Evolutionary conservation across 306 rosid species (phyloP).

Genomic region (Cucumis cinereus): DNA sequence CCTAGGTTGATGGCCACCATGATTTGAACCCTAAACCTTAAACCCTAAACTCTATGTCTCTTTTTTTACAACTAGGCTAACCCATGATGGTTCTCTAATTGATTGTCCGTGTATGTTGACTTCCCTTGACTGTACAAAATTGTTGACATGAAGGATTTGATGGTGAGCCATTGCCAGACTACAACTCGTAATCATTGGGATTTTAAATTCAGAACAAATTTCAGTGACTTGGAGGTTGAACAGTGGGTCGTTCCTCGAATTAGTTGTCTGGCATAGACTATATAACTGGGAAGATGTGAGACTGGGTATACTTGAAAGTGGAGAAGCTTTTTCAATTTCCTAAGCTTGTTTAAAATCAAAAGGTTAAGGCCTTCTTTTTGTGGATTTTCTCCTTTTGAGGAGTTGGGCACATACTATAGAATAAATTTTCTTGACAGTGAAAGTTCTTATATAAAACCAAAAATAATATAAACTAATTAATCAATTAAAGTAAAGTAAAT

Average conservation of each 20-base stretch:
- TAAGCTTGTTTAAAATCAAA: neutral
- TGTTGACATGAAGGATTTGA: neutral
- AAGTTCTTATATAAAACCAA: no score
- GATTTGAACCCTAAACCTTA: no score
- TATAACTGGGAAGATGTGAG: neutral
- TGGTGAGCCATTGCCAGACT: neutral
- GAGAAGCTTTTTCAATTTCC: neutral
- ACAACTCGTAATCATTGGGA: neutral
- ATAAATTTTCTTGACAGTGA: neutral
- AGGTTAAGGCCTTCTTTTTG: neutral
- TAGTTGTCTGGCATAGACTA: neutral
- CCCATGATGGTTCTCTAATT: no score
- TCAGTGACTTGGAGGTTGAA: neutral
- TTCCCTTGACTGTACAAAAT: neutral
- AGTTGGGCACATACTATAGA: neutral
- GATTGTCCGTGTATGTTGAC: neutral
- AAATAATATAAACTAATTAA: no score
- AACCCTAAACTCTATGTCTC: no score
- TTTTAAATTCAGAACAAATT: neutral
- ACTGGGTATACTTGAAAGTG: neutral
- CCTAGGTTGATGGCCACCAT: no score
- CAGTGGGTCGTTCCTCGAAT: neutral
- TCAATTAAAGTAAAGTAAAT: no score
- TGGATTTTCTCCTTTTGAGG: neutral
- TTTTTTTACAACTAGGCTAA: no score